Base-by-base conservation (phyloP, 2,329 filamentous ascomycete genomes). In the Alternaria rosae region DNA sequence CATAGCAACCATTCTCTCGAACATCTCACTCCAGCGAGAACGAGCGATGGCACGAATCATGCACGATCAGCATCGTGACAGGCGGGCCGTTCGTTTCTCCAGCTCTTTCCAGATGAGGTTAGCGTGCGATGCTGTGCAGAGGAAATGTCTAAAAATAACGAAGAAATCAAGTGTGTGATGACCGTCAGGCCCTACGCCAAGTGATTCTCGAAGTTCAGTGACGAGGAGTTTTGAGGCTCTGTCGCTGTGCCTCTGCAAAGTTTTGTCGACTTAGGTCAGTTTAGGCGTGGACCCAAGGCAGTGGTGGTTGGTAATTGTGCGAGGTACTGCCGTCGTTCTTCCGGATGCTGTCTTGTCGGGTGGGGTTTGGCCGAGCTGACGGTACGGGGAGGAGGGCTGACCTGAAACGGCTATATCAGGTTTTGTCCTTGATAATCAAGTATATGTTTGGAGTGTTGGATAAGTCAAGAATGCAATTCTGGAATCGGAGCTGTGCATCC, bases 41-140 rank as follows among this genome's bases (percentile, higher is more conserved):
- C 23, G 50, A 30, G 54, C 13, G 20, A 38, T 15, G 13, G 45
- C 12, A 41, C 53, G 53, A 41, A 44, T 55, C 58, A 57, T 45
- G 38, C 21, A 17, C 42, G 51, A 28, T 41, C 53, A 57, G 17
- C 58, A 56, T 45, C 21, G 13, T 52, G 52, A 54, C 55, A 58
- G 38, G 47, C 55, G 47, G 55, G 35, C 51, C 50, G 54, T 61
- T 57, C 45, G 44, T 52, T 45, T 57, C 54, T 45, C 47, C 54
- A 57, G 45, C 28, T 57, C 30, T 52, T 28, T 11, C 53, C 21
- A 5, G 30, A 42, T 15, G 11, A 15, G 26, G 58, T 25, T 23
- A 55, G 45, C 2, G 21, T 2, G 35, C 35, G 15, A 25, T 54
- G 41, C 23, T 3, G 23, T 23, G 23, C 28, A 51, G 17, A 20